Evolutionary conservation across 345 rosid genomes (phyloP).

Genomic region (Pugionium cornutum): DNA sequence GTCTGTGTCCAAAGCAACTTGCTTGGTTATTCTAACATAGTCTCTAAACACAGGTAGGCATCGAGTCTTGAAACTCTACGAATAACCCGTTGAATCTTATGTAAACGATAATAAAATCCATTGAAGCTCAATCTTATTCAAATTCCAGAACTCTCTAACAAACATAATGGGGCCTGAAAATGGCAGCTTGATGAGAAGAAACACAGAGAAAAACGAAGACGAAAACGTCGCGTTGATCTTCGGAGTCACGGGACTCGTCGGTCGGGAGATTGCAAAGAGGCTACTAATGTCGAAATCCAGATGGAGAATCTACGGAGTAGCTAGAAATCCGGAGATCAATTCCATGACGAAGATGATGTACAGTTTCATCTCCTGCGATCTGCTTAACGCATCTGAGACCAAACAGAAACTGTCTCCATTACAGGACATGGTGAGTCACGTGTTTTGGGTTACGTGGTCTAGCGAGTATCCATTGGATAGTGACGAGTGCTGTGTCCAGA

Average conservation of each 20-base stretch:
- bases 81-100: conserved; percentile 23
- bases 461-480: conserved; percentile 55
- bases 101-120: not conserved
- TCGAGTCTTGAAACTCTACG: conserved; percentile 38
- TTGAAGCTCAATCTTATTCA: conserved; percentile 6
- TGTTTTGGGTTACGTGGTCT: conserved; percentile 92
- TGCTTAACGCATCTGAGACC: conserved; percentile 58
- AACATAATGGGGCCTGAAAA: conserved; percentile 45
- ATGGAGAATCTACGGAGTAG: conserved; percentile 90
- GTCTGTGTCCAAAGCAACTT: conserved; percentile 33
- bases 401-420: conserved; percentile 46
- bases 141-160: conserved; percentile 12
- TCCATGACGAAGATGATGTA: conserved; percentile 45
- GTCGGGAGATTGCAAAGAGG: conserved; percentile 63
- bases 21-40: conserved; percentile 30
- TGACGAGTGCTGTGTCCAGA: conserved; percentile 67
- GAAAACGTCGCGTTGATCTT: conserved; percentile 66
- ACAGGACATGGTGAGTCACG: conserved; percentile 59
- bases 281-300: conserved; percentile 47
- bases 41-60: conserved; percentile 35
- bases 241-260: conserved; percentile 88
- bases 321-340: conserved; percentile 54
- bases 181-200: conserved; percentile 21
- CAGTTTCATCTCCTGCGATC: conserved; percentile 76
- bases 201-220: conserved; percentile 10